Evolutionary conservation across 2,329 filamentous ascomycete species (phyloP), one percentile per base, ranked within the genome.

Genomic region (Coniochaeta pulveracea): DNA sequence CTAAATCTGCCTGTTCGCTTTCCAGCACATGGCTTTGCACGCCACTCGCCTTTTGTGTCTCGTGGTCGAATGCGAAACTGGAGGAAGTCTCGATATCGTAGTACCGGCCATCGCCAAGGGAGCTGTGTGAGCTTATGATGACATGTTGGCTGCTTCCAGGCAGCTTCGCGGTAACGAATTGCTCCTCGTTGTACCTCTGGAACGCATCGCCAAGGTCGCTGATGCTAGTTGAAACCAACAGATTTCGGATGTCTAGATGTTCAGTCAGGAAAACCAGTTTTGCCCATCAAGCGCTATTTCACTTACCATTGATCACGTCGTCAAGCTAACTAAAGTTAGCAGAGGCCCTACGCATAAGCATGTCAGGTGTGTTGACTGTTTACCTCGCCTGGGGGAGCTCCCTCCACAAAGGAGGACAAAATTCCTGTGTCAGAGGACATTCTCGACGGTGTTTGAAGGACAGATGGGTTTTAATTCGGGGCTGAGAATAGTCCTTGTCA

Each of bases 361-460:
- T n/a, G n/a, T n/a, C n/a, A n/a, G n/a, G n/a, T n/a, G 31, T 26
- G 28, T 30, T 26, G 35, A 40, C 43, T 43, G 56, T 62, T 48
- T 74, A 94, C 89, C 81, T 98, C 91, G 66, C 91, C 91, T 15
- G 91, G 91, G 30, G 91, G 91, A 49, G 91, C 86, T 52, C 85
- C 85, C 64, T 93, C 80, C 44, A 98, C 80, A 57, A 96, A 98
- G 33, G 86, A 80, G 45, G 86, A 82, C 43, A 85, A 67, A 36
- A 77, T 76, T 40, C 73, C 46, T 36, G 63, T 55, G 34, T 53
- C 52, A 12, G 63, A 49, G 47, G 59, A 56, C 37, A 47, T 44
- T 19, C 19, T 24, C n/a, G n/a, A n/a, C n/a, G n/a, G n/a, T n/a
- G n/a, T n/a, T n/a, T n/a, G n/a, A n/a, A n/a, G n/a, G n/a, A n/a